These are phyloP conservation scores for Acmispon strigosus DNA, from an alignment of 306 rosid species.

Conservation along the genomic window DNA sequence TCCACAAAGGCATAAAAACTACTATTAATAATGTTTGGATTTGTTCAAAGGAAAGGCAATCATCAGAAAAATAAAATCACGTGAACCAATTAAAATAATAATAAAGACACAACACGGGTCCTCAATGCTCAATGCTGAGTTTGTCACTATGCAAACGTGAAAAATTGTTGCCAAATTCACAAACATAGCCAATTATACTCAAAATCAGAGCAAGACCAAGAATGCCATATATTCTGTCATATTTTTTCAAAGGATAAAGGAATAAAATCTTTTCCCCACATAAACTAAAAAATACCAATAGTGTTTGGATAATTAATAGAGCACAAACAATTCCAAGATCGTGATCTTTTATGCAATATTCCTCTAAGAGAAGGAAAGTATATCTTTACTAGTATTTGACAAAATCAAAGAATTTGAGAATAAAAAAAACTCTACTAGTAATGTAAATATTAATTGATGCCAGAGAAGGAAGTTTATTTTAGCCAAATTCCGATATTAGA, in stretches of 20 bases:
- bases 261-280: background rate
- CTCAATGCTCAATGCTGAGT: background rate
- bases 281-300: background rate
- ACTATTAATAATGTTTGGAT: background rate
- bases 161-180: background rate
- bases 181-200: background rate
- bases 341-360: background rate
- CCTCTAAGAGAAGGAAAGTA: too few species aligned
- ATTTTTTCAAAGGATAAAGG: background rate
- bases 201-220: background rate
- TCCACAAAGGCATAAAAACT: background rate
- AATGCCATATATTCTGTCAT: background rate
- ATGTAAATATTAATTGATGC: too few species aligned
- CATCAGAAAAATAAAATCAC: background rate
- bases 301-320: background rate
- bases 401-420: too few species aligned
- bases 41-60: background rate
- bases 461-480: too few species aligned
- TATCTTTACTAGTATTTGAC: too few species aligned
- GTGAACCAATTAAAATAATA: background rate
- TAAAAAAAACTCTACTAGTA: too few species aligned
- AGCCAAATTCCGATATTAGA: too few species aligned
- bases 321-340: background rate
- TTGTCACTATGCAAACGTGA: background rate
- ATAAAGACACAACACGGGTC: background rate